A percentile compares a stretch with the other conserved stretches of the same genome.
These are phyloP conservation scores for Rhizopus microsporus DNA, from an alignment of 371 early-diverging fungal species.

Conservation along the genomic window DNA sequence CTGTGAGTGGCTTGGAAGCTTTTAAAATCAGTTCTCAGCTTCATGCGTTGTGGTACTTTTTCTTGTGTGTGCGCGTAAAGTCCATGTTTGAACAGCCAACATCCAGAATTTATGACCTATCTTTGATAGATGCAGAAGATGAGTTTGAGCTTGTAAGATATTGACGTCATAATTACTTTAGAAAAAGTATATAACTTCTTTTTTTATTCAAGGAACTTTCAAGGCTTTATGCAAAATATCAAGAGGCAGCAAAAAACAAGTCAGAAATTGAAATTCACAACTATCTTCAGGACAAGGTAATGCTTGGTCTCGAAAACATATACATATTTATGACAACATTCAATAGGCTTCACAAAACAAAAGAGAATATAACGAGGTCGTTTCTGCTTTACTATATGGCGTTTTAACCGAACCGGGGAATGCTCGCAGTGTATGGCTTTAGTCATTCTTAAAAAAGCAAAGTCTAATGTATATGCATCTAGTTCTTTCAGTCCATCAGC, in stretches of 20 bases:
- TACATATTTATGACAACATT: neutral
- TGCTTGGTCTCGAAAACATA: neutral
- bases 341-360: constrained; percentile 56
- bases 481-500: constrained; percentile 61
- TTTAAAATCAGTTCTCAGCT: neutral
- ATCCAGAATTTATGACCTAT: constrained; percentile 35
- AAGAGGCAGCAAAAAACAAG: constrained; percentile 47
- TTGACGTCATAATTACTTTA: neutral
- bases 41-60: neutral
- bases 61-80: neutral
- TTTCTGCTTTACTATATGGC: constrained; percentile 69
- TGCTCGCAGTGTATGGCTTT: constrained; percentile 34
- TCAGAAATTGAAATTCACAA: constrained; percentile 69
- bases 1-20: constrained; percentile 13
- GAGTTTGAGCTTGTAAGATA: constrained; percentile 36
- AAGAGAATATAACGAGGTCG: constrained; percentile 57
- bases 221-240: constrained; percentile 42
- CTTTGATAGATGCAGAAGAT: constrained; percentile 37
- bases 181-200: neutral
- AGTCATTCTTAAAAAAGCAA: neutral
- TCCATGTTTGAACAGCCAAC: constrained; percentile 6
- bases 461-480: constrained; percentile 4
- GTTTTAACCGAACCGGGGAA: constrained; percentile 55
- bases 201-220: constrained; percentile 54
- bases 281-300: constrained; percentile 60